phyloP scores from a whole-genome alignment of 116 monocot species.

The Cymodocea nodosa region DNA sequence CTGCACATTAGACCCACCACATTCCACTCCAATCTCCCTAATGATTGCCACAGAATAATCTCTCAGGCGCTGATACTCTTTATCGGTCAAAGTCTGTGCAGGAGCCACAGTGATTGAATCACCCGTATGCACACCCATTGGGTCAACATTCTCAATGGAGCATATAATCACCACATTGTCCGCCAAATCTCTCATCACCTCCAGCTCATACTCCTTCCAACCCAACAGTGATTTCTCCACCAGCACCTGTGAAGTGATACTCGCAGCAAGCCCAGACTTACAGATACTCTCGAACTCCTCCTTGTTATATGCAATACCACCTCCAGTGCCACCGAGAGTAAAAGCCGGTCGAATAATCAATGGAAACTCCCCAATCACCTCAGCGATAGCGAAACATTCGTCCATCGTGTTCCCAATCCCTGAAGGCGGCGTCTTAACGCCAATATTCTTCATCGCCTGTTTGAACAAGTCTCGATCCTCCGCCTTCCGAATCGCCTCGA shows the following conservation, averaged over 20 bases:
- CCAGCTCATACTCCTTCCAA: slow-evolving; percentile 98
- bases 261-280: slow-evolving; percentile 66
- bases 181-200: slow-evolving; percentile 95
- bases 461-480: slow-evolving; percentile 89
- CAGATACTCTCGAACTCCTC: slow-evolving; percentile 87
- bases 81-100: slow-evolving; percentile 91
- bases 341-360: slow-evolving; percentile 93
- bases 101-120: slow-evolving; percentile 97
- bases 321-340: slow-evolving; percentile 90
- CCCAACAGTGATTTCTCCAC: slow-evolving; percentile 93
- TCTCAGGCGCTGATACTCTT: slow-evolving; percentile 91
- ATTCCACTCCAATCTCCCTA: slow-evolving; percentile 91
- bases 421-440: slow-evolving; percentile 83
- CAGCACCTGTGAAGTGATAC: slow-evolving; percentile 53
- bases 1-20: slow-evolving; percentile 97
- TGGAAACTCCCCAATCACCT: slow-evolving; percentile 69
- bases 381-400: slow-evolving; percentile 58
- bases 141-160: slow-evolving; percentile 89
- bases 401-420: slow-evolving; percentile 82
- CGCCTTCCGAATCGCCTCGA: slow-evolving; percentile 57
- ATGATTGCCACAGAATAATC: slow-evolving; percentile 85
- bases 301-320: slow-evolving; percentile 87
- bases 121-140: slow-evolving; percentile 97
- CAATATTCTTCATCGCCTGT: slow-evolving; percentile 74
- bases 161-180: slow-evolving; percentile 98